A percentile compares a stretch with the other conserved stretches of the same genome.
phyloP scores from a whole-genome alignment of 2,329 filamentous ascomycete genomes.

The Claviceps arundinis region DNA sequence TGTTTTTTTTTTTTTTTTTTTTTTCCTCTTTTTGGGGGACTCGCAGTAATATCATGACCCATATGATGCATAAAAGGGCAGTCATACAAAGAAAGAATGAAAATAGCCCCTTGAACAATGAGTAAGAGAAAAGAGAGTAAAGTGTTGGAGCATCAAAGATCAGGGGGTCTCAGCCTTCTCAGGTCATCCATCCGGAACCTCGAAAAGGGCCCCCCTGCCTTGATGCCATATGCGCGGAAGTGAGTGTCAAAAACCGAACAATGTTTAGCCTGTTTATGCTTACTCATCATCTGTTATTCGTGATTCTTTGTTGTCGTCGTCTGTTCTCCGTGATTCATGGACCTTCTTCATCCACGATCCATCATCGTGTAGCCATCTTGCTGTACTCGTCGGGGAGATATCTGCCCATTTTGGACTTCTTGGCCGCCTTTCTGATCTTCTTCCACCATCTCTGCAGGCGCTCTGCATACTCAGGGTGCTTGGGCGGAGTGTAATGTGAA shows the following conservation, averaged over 20 bases:
- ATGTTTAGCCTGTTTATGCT: too few species aligned
- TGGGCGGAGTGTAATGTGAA: conserved; percentile 13
- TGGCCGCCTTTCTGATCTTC: conserved; percentile 20
- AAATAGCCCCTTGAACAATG: too few species aligned
- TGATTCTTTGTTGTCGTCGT: background rate
- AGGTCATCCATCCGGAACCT: too few species aligned
- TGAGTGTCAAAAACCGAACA: too few species aligned
- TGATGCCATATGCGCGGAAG: background rate
- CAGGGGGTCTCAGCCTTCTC: too few species aligned
- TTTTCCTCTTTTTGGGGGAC: too few species aligned
- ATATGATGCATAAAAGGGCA: too few species aligned
- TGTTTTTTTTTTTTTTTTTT: background rate
- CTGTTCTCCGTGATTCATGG: background rate
- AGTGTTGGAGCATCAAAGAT: too few species aligned
- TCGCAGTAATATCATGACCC: too few species aligned
- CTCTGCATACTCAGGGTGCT: conserved; percentile 17
- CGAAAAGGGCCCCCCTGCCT: too few species aligned
- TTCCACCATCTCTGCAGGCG: conserved; percentile 22
- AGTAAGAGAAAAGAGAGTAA: too few species aligned
- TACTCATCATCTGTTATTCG: conserved; percentile 1
- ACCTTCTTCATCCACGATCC: background rate
- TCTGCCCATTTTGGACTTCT: conserved; percentile 21
- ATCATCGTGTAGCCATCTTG: conserved; percentile 16
- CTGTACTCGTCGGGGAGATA: conserved; percentile 20
- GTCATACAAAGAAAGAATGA: too few species aligned